Evolutionary conservation across 352 stramenopile genomes (phyloP).

Genomic region (Globisporangium viniferum): DNA sequence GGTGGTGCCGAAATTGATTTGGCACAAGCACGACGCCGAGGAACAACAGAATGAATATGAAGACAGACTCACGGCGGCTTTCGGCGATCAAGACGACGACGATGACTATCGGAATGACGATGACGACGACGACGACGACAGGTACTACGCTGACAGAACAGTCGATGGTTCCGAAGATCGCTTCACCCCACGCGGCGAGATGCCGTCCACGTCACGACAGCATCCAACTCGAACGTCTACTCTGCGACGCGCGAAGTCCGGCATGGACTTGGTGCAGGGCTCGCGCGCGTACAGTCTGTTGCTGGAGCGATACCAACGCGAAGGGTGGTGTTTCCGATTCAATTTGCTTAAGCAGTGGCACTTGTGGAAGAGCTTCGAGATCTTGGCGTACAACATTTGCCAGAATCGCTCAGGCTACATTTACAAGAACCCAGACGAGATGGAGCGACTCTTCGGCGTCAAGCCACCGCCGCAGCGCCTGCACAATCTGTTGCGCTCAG

Average conservation of each 20-base stretch:
- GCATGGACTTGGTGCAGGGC: slow-evolving; percentile 74
- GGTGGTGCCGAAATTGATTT: slow-evolving; percentile 78
- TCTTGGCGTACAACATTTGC: slow-evolving; percentile 88
- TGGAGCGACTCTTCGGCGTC: slow-evolving; percentile 78
- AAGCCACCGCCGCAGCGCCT: slow-evolving; percentile 12
- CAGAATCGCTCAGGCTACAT: slow-evolving; percentile 84
- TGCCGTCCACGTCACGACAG: slow-evolving; percentile 4
- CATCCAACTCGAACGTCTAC: slow-evolving; percentile 23
- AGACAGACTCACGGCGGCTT: slow-evolving; percentile 4
- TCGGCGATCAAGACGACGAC: not conserved
- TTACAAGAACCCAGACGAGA: slow-evolving; percentile 86
- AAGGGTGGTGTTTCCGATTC: slow-evolving; percentile 80
- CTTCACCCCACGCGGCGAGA: slow-evolving; percentile 12
- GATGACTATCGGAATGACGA: slow-evolving; percentile 9
- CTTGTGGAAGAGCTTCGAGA: slow-evolving; percentile 86
- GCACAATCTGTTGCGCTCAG: slow-evolving; percentile 12
- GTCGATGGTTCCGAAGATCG: slow-evolving; percentile 25
- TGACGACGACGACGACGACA: slow-evolving; percentile 27
- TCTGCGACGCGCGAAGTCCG: slow-evolving; percentile 43
- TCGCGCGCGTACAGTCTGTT: slow-evolving; percentile 72
- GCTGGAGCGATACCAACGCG: slow-evolving; percentile 70
- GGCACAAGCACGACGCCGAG: slow-evolving; percentile 40
- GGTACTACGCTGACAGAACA: slow-evolving; percentile 21
- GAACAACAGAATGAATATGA: slow-evolving; percentile 13
- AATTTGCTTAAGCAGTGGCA: slow-evolving; percentile 83